phyloP scores from a whole-genome alignment of 1,284 basidiomycete species.

The Hypsizygus ulmarius region DNA sequence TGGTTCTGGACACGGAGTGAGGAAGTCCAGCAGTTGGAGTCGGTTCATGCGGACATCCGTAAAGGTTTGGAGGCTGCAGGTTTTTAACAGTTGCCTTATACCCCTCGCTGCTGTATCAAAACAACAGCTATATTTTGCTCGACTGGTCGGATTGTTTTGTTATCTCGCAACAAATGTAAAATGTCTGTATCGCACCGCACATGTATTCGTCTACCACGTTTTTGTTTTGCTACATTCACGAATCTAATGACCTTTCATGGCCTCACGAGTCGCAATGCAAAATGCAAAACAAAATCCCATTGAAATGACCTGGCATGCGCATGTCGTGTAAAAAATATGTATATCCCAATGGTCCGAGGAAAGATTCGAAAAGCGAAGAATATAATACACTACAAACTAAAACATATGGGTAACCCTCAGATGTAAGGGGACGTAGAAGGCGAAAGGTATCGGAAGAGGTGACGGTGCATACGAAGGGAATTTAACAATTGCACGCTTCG shows the following conservation, averaged over 20 bases:
- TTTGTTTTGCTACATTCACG: not conserved
- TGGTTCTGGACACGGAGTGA: constrained; percentile 58
- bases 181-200: not conserved
- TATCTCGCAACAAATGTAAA: not conserved
- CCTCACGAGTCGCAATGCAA: not conserved
- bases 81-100: constrained; percentile 36
- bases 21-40: constrained; percentile 56
- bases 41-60: constrained; percentile 59
- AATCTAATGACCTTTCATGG: constrained; percentile 7
- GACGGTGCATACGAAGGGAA: constrained; percentile 12
- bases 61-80: constrained; percentile 60
- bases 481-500: constrained; percentile 76
- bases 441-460: constrained; percentile 19
- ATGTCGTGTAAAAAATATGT: constrained; percentile 22
- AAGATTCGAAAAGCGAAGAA: constrained; percentile 13
- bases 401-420: constrained; percentile 14
- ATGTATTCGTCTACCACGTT: not conserved
- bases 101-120: not conserved
- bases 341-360: constrained; percentile 29
- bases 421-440: constrained; percentile 10
- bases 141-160: not conserved
- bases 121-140: not conserved
- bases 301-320: constrained; percentile 6
- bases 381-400: constrained; percentile 22
- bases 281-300: constrained; percentile 4